These are phyloP conservation scores for Claviceps monticola DNA, from an alignment of 2,329 filamentous ascomycete species.

Conservation along the genomic window DNA sequence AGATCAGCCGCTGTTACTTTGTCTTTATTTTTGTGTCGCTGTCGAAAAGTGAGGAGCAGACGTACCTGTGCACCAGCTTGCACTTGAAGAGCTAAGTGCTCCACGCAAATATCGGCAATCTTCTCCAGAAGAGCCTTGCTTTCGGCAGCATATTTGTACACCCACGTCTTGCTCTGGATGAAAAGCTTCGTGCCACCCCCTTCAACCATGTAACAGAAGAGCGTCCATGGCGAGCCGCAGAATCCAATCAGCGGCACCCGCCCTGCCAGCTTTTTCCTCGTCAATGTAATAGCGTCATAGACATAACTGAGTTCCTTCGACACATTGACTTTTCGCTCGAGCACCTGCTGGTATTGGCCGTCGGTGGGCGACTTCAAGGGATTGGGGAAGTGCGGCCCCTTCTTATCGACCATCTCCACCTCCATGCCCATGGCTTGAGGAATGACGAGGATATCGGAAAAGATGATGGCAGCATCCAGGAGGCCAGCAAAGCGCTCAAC, in stretches of 20 bases:
- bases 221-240: constrained; percentile 91
- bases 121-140: constrained; percentile 74
- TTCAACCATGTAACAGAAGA: constrained; percentile 98
- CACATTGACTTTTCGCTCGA: constrained; percentile 71
- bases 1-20: neutral
- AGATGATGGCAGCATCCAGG: constrained; percentile 94
- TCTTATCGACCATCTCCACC: constrained; percentile 98
- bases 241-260: constrained; percentile 91
- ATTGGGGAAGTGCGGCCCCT: constrained; percentile 85
- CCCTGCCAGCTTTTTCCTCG: constrained; percentile 73
- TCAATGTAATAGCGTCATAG: constrained; percentile 87
- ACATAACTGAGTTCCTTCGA: constrained; percentile 80
- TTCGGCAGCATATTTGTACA: constrained; percentile 75
- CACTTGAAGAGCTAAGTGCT: constrained; percentile 86
- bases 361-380: constrained; percentile 71
- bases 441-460: constrained; percentile 95
- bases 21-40: neutral
- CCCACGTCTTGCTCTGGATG: constrained; percentile 88
- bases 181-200: constrained; percentile 94
- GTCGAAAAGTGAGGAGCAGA: neutral
- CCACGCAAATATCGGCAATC: constrained; percentile 87
- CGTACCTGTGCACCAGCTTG: constrained; percentile 76
- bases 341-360: constrained; percentile 65
- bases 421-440: constrained; percentile 96
- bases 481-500: constrained; percentile 83